Evolutionary conservation across 2,329 filamentous ascomycete species (phyloP).

Genomic region (Sporothrix pallida): DNA sequence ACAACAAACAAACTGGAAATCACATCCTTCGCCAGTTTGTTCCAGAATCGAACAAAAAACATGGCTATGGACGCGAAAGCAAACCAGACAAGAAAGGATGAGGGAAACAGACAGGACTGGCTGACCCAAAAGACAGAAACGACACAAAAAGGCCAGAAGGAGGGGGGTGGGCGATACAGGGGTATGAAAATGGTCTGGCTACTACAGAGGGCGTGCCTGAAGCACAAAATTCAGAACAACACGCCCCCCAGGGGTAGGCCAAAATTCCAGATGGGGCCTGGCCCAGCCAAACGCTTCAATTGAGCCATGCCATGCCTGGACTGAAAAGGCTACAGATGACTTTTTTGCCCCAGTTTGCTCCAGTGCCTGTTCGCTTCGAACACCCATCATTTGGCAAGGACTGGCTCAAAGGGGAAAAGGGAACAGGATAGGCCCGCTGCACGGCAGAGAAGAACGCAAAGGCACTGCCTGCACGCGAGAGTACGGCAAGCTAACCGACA

Average conservation of each 20-base stretch:
- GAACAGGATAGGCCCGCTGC: constrained; percentile 6
- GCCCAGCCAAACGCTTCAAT: constrained; percentile 18
- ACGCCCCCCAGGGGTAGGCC: constrained; percentile 24
- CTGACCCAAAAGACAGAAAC: not conserved
- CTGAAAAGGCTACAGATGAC: not conserved
- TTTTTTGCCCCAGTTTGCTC: not conserved
- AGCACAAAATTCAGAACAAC: not conserved
- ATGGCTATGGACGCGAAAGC: not conserved
- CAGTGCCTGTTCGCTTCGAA: not conserved
- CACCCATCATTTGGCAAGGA: constrained; percentile 11
- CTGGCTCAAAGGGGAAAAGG: constrained; percentile 26
- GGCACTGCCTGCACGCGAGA: not conserved
- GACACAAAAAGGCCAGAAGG: constrained; percentile 3
- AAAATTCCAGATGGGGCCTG: constrained; percentile 23
- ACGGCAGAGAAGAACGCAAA: not conserved
- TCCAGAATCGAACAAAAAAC: constrained; percentile 16
- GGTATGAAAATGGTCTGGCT: not conserved
- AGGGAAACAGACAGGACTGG: not conserved
- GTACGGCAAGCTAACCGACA: constrained; percentile 13
- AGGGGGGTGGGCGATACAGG: constrained; percentile 16
- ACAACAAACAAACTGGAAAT: not conserved
- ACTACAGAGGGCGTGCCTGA: not conserved
- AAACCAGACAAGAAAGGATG: not conserved
- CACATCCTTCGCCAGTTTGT: not conserved
- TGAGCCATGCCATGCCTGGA: not conserved